Percentiles rank a stretch among this genome's conserved stretches.
These are phyloP conservation scores for Penicillium sclerotiorum DNA, from an alignment of 2,329 filamentous ascomycete species.

Conservation along the genomic window DNA sequence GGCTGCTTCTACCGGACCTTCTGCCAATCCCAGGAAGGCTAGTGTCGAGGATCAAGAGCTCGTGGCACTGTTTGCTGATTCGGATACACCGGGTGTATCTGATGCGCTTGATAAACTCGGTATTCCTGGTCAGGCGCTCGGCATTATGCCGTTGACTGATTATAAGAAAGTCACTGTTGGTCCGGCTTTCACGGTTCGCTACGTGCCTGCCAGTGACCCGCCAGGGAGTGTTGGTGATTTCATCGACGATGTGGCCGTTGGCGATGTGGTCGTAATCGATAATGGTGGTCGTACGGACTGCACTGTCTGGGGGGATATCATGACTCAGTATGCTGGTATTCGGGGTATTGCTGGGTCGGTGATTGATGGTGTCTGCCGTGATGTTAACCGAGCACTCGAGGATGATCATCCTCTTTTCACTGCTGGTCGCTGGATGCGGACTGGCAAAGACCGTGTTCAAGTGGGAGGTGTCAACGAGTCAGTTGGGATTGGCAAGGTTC, in stretches of 20 bases:
- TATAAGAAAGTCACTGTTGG: conserved; percentile 34
- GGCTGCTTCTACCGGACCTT: neutral
- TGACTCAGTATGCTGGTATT: conserved; percentile 39
- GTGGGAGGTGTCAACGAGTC: conserved; percentile 33
- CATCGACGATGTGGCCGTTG: conserved; percentile 34
- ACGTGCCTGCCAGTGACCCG: conserved; percentile 24
- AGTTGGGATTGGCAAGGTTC: conserved; percentile 32
- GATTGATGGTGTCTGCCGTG: conserved; percentile 38
- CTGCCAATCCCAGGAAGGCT: conserved; percentile 9
- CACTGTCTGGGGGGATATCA: conserved; percentile 42
- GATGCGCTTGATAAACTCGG: conserved; percentile 28
- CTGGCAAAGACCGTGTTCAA: conserved; percentile 37
- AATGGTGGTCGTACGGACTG: conserved; percentile 39
- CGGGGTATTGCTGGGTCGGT: conserved; percentile 36
- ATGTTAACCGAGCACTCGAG: conserved; percentile 32
- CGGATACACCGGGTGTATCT: conserved; percentile 22
- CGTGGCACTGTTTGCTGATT: conserved; percentile 17
- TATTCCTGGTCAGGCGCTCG: conserved; percentile 21
- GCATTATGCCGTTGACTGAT: conserved; percentile 25
- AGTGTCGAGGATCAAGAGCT: conserved; percentile 20
- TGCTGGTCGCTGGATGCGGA: conserved; percentile 38
- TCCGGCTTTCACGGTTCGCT: conserved; percentile 38
- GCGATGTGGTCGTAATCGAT: conserved; percentile 38
- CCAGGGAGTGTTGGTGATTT: conserved; percentile 36
- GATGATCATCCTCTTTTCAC: conserved; percentile 36